Evolutionary conservation across 2,329 filamentous ascomycete species (phyloP).

Genomic region (Aspergillus novoparasiticus): DNA sequence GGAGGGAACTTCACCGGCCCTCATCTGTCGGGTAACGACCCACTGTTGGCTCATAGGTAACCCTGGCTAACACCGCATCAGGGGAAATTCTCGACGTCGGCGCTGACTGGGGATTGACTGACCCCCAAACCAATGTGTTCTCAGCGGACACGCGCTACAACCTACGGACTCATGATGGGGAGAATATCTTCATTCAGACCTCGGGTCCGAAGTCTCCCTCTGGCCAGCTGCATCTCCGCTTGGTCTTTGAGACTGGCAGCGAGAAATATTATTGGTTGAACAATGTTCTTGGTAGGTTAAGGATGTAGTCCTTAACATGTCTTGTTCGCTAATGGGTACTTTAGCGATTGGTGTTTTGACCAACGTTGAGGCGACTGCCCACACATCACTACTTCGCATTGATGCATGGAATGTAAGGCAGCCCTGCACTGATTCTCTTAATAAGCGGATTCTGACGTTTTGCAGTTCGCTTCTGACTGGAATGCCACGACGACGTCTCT

Average conservation of each 20-base stretch:
- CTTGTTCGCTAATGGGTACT: background rate
- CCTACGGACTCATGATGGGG: constrained; percentile 28
- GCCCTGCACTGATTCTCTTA: no score
- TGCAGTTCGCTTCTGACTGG: background rate
- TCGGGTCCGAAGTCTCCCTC: constrained; percentile 22
- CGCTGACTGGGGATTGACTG: constrained; percentile 29
- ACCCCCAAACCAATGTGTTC: constrained; percentile 28
- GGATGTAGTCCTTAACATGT: background rate
- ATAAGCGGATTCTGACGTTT: background rate
- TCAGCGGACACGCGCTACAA: constrained; percentile 33
- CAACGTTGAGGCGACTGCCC: constrained; percentile 8
- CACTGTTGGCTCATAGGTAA: no score
- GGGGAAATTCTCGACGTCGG: constrained; percentile 28
- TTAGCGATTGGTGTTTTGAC: constrained; percentile 27
- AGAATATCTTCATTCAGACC: constrained; percentile 27
- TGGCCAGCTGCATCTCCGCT: constrained; percentile 24
- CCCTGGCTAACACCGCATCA: background rate
- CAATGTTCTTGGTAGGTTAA: constrained; percentile 27
- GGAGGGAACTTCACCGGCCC: constrained; percentile 32
- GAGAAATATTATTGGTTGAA: constrained; percentile 32
- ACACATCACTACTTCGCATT: constrained; percentile 21
- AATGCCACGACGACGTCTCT: background rate
- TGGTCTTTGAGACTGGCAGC: constrained; percentile 28
- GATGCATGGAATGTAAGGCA: constrained; percentile 32
- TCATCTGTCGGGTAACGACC: constrained; percentile 18